Evolutionary conservation across 495 filamentous ascomycete genomes (phyloP).

Genomic region (Paragyromitra xinjiangensis): DNA sequence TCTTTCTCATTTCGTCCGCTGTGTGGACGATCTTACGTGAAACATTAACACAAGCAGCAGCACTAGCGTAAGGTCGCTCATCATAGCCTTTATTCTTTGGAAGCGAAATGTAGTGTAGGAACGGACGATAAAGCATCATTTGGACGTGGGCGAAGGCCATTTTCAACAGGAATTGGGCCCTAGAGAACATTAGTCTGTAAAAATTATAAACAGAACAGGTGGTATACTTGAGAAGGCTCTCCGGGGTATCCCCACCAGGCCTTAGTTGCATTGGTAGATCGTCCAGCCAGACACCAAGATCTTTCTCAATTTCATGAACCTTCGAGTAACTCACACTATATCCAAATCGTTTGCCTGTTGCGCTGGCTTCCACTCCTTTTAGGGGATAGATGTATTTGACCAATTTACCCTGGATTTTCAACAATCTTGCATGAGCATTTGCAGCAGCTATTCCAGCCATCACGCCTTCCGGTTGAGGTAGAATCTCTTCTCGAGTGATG

Average conservation of each 20-base stretch:
- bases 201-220: not conserved
- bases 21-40: constrained; percentile 95
- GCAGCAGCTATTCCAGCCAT: constrained; percentile 80
- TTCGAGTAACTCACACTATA: constrained; percentile 89
- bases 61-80: constrained; percentile 87
- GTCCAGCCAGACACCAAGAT: constrained; percentile 86
- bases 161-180: constrained; percentile 84
- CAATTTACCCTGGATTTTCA: constrained; percentile 81
- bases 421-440: constrained; percentile 83
- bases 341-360: constrained; percentile 58
- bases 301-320: constrained; percentile 88
- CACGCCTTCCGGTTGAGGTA: constrained; percentile 75
- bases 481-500: constrained; percentile 80
- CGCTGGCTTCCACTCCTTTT: constrained; percentile 73
- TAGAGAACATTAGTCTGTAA: constrained; percentile 59
- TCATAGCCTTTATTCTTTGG: constrained; percentile 74
- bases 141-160: constrained; percentile 91
- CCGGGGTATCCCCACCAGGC: constrained; percentile 76
- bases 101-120: constrained; percentile 90
- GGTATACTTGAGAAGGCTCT: constrained; percentile 77
- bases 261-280: constrained; percentile 76
- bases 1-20: constrained; percentile 84
- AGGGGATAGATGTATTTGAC: constrained; percentile 90
- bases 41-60: constrained; percentile 85
- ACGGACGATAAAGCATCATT: constrained; percentile 94